These are phyloP conservation scores for Candida mesenterica DNA, from an alignment of 1,139 yeast species.

Conservation along the genomic window DNA sequence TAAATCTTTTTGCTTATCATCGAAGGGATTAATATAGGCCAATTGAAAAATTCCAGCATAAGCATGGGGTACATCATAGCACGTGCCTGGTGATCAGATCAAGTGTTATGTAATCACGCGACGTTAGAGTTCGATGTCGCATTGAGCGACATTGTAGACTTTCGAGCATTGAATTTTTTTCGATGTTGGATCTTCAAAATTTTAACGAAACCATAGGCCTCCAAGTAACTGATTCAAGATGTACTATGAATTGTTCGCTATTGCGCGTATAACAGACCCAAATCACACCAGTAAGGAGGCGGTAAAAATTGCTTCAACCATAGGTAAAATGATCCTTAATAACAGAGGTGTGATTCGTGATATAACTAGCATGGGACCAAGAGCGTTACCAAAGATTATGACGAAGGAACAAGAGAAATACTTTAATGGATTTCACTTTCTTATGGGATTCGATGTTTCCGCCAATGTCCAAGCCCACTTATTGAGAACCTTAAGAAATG, in stretches of 20 bases:
- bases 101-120: too few species aligned
- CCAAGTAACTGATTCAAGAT: constrained; percentile 32
- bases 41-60: neutral
- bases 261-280: constrained; percentile 74
- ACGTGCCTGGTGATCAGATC: too few species aligned
- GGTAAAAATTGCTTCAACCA: constrained; percentile 67
- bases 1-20: neutral
- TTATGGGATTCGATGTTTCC: constrained; percentile 83
- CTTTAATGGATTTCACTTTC: constrained; percentile 85
- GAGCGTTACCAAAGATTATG: constrained; percentile 75
- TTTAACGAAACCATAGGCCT: constrained; percentile 2
- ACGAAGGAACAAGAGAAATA: constrained; percentile 86
- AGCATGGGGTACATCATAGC: constrained; percentile 14
- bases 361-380: constrained; percentile 75
- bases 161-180: too few species aligned
- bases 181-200: too few species aligned
- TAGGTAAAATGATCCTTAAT: constrained; percentile 78
- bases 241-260: constrained; percentile 90
- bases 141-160: too few species aligned
- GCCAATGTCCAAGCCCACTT: constrained; percentile 85
- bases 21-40: too few species aligned
- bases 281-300: constrained; percentile 60
- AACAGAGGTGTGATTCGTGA: constrained; percentile 92
- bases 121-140: too few species aligned
- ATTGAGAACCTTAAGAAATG: constrained; percentile 73